Percentiles rank a stretch among this genome's conserved stretches.
These are phyloP conservation scores for Rhizopogon rudus DNA, from an alignment of 768 basidiomycete species.

Conservation along the genomic window DNA sequence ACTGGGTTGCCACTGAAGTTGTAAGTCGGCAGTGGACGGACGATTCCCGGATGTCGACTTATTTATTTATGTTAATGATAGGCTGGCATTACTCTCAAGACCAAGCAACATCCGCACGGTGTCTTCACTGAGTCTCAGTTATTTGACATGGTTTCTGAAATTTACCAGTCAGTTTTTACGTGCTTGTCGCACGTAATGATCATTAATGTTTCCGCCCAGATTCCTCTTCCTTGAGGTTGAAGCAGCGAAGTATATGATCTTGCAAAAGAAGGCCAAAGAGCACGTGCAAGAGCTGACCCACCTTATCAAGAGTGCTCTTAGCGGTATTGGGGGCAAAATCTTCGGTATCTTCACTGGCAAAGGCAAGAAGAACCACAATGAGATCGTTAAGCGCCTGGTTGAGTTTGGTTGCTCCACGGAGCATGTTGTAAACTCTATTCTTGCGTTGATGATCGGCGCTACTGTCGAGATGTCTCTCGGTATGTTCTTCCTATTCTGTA, in stretches of 20 bases:
- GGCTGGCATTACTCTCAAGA: constrained; percentile 73
- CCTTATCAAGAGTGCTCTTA: constrained; percentile 51
- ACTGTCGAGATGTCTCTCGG: constrained; percentile 69
- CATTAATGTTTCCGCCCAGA: constrained; percentile 28
- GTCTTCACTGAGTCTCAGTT: constrained; percentile 58
- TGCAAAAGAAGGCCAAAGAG: constrained; percentile 44
- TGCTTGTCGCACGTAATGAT: background rate
- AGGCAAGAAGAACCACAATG: constrained; percentile 38
- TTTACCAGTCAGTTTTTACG: constrained; percentile 51
- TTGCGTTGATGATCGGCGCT: constrained; percentile 66
- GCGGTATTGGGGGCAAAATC: constrained; percentile 38
- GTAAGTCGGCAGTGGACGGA: constrained; percentile 34
- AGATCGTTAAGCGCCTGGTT: constrained; percentile 52
- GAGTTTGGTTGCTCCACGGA: constrained; percentile 54
- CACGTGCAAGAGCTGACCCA: constrained; percentile 50
- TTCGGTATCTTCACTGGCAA: constrained; percentile 41
- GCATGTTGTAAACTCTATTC: constrained; percentile 59
- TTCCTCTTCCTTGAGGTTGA: constrained; percentile 76
- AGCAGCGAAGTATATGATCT: constrained; percentile 48
- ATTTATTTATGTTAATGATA: constrained; percentile 21
- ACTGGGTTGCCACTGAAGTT: constrained; percentile 67
- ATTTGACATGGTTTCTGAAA: constrained; percentile 58
- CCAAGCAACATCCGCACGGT: constrained; percentile 46
- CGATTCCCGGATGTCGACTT: background rate
- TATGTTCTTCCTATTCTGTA: constrained; percentile 19